phyloP scores from a whole-genome alignment of 2,329 filamentous ascomycete genomes.

The Cordyceps farinosa region DNA sequence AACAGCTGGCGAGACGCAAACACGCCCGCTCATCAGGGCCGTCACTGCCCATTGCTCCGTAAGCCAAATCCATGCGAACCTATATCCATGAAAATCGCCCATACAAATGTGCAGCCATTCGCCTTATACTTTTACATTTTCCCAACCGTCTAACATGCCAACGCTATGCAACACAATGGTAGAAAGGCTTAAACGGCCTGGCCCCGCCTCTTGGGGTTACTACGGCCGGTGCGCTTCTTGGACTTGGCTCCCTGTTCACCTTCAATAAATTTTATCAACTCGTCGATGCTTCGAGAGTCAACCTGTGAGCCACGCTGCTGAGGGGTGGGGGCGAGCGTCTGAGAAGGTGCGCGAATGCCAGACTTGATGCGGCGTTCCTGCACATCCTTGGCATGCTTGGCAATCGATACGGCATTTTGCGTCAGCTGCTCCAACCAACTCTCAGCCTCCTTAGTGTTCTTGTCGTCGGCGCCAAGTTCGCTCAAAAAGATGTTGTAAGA shows the following conservation, averaged over 20 bases:
- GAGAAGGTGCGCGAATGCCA: conserved; percentile 50
- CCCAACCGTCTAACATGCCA: conserved; percentile 7
- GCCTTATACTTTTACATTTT: conserved; percentile 16
- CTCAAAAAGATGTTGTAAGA: conserved; percentile 92
- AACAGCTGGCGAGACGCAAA: not conserved
- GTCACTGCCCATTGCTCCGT: conserved; percentile 1
- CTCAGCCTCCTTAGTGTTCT: conserved; percentile 97
- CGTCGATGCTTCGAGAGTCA: conserved; percentile 84
- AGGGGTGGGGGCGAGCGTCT: conserved; percentile 30
- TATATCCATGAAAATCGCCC: conserved; percentile 1
- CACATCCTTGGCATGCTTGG: conserved; percentile 86
- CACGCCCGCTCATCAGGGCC: not conserved
- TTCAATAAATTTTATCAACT: conserved; percentile 92
- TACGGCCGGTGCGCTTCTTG: conserved; percentile 55
- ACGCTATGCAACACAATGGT: conserved; percentile 13
- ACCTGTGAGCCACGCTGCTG: conserved; percentile 39
- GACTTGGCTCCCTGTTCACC: conserved; percentile 57
- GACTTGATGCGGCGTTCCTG: conserved; percentile 70
- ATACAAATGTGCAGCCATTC: conserved; percentile 7
- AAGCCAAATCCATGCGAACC: conserved; percentile 8
- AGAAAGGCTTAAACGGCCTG: conserved; percentile 11
- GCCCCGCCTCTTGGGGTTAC: conserved; percentile 55
- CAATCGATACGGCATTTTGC: conserved; percentile 89
- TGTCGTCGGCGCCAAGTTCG: conserved; percentile 83
- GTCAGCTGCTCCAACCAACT: conserved; percentile 95